Percentiles rank a stretch among this genome's conserved stretches.
Evolutionary conservation across 2,329 filamentous ascomycete species (phyloP).

Genomic region (Aspergillus japonicus): DNA sequence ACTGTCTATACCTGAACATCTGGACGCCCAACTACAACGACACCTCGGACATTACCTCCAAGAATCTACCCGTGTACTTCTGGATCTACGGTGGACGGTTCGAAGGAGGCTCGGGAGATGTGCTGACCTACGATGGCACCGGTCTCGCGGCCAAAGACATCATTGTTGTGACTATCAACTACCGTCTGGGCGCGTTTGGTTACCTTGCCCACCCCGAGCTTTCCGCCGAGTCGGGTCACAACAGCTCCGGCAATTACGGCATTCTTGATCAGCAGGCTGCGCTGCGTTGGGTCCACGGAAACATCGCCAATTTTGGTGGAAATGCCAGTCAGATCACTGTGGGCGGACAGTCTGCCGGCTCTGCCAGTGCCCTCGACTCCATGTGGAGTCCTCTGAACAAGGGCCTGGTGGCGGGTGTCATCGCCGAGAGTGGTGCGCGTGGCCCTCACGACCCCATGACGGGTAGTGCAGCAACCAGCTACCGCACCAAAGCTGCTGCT

Average conservation of each 20-base stretch:
- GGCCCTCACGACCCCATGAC: conserved; percentile 30
- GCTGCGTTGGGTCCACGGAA: conserved; percentile 23
- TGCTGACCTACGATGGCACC: conserved; percentile 22
- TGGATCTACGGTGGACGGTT: conserved; percentile 23
- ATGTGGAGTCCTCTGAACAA: conserved; percentile 26
- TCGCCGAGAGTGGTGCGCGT: conserved; percentile 35
- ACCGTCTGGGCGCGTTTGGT: conserved; percentile 37
- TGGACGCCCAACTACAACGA: conserved; percentile 26
- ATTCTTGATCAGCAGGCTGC: conserved; percentile 27
- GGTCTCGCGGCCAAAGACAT: conserved; percentile 23
- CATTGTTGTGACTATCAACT: conserved; percentile 26
- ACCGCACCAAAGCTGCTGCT: conserved; percentile 25
- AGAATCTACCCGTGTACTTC: conserved; percentile 27
- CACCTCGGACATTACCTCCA: conserved; percentile 10
- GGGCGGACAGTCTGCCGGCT: conserved; percentile 36
- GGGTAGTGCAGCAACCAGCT: conserved; percentile 26
- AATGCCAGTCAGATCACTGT: conserved; percentile 26
- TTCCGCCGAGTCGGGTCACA: conserved; percentile 23
- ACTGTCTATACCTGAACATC: conserved; percentile 25
- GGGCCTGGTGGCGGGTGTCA: conserved; percentile 27
- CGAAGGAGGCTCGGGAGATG: conserved; percentile 17
- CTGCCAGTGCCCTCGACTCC: conserved; percentile 21
- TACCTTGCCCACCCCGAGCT: conserved; percentile 28
- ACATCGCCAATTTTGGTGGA: conserved; percentile 25
- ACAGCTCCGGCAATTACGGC: conserved; percentile 31